Conservation (phyloP, 1,139 yeast species). For the Yamadazyma siamensis region DNA sequence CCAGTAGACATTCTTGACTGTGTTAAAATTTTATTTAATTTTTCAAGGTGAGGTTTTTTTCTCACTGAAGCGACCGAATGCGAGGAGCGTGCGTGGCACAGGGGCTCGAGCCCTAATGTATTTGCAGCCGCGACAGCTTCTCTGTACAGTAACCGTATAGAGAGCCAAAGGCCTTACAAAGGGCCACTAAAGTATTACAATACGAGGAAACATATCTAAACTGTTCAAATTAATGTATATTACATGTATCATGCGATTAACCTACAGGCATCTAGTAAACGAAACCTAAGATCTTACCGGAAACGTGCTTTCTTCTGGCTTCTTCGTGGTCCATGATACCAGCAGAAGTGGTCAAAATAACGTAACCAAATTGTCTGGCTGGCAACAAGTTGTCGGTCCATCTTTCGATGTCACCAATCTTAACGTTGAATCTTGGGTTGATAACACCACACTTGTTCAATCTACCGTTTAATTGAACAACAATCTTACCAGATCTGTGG, state of each 20-base stretch:
- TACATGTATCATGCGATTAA: conserved; percentile 5
- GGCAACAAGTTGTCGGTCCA: conserved; percentile 96
- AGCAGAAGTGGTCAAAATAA: conserved; percentile 94
- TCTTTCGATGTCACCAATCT: conserved; percentile 85
- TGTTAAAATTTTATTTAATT: conserved; percentile 13
- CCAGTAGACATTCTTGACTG: conserved; percentile 31
- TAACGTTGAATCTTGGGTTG: conserved; percentile 94
- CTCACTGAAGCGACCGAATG: conserved; percentile 7
- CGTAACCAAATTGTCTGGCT: conserved; percentile 96
- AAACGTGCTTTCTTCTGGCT: conserved; percentile 98
- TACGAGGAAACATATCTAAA: no score
- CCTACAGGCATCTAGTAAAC: conserved; percentile 58
- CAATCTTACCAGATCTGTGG: conserved; percentile 97
- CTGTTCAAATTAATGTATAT: conserved; percentile 8
- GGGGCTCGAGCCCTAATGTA: conserved; percentile 11
- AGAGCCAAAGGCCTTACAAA: no score
- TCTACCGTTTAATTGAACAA: conserved; percentile 92
- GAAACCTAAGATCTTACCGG: conserved; percentile 94
- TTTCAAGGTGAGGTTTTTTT: conserved; percentile 12
- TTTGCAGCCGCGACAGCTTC: no score
- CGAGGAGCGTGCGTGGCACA: conserved; percentile 3
- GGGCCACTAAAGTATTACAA: no score
- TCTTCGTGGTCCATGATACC: conserved; percentile 99
- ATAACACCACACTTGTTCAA: conserved; percentile 96
- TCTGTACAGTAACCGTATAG: no score